Percentiles rank a stretch among this genome's conserved stretches.
Evolutionary conservation across 352 stramenopile species (phyloP).

Genomic region (Hyaloperonospora brassicae): DNA sequence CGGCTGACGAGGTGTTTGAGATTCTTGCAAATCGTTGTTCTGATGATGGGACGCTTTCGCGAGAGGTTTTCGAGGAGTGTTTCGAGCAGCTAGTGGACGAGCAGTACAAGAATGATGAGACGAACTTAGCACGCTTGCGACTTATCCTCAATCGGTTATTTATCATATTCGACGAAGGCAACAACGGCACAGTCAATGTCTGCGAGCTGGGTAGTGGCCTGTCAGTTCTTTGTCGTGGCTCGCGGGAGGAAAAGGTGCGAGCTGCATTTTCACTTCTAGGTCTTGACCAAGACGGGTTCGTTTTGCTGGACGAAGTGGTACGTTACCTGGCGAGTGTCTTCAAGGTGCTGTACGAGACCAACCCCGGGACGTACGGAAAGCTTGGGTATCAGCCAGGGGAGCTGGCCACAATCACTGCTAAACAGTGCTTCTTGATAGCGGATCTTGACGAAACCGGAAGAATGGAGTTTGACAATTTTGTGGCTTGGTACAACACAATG

Average conservation of each 20-base stretch:
- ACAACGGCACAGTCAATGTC: constrained; percentile 75
- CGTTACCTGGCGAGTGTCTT: constrained; percentile 82
- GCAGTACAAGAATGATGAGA: constrained; percentile 64
- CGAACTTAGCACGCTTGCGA: constrained; percentile 48
- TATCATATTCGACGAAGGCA: constrained; percentile 71
- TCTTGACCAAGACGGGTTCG: constrained; percentile 78
- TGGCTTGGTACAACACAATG: constrained; percentile 71
- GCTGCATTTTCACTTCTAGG: constrained; percentile 84
- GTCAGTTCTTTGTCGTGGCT: constrained; percentile 74
- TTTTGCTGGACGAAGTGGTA: constrained; percentile 85
- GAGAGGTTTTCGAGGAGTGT: constrained; percentile 75
- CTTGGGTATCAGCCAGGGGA: constrained; percentile 62
- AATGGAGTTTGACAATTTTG: constrained; percentile 84
- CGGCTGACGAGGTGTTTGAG: constrained; percentile 79
- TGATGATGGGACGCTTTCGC: constrained; percentile 71
- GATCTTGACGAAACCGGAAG: constrained; percentile 74
- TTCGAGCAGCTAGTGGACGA: constrained; percentile 81
- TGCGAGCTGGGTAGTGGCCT: constrained; percentile 78
- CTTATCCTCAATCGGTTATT: constrained; percentile 77
- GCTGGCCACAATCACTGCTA: constrained; percentile 65
- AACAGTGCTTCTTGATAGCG: constrained; percentile 81
- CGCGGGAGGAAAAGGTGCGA: constrained; percentile 75
- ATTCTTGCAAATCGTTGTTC: constrained; percentile 77
- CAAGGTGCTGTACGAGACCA: constrained; percentile 82
- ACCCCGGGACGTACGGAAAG: constrained; percentile 41